phyloP scores from a whole-genome alignment of 345 rosid species.

The Brassica incana region DNA sequence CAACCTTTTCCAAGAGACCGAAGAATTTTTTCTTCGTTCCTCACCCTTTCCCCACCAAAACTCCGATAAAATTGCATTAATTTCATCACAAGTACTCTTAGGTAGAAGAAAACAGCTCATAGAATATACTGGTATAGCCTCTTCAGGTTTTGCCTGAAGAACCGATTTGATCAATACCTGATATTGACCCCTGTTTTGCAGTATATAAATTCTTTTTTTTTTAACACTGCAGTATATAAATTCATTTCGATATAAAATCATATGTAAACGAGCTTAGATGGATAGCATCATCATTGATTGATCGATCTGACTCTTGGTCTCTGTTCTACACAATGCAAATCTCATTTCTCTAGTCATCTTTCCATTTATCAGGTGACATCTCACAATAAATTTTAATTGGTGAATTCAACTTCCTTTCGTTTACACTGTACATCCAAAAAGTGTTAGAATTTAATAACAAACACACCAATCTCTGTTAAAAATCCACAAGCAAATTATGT shows the following conservation, averaged over 20 bases:
- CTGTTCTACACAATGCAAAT: background rate
- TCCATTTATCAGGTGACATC: background rate
- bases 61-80: too few relatives aligned
- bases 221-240: background rate
- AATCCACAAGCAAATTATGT: slow-evolving; percentile 11
- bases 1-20: too few relatives aligned
- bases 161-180: too few relatives aligned
- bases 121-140: too few relatives aligned
- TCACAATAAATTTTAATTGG: background rate
- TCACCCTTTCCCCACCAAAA: too few relatives aligned
- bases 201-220: background rate
- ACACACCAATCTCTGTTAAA: background rate
- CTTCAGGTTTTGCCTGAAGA: too few relatives aligned
- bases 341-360: background rate
- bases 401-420: background rate
- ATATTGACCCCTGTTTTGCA: background rate
- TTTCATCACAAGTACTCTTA: too few relatives aligned
- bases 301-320: background rate
- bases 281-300: background rate
- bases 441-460: background rate
- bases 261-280: background rate
- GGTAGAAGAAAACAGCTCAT: too few relatives aligned
- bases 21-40: too few relatives aligned
- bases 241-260: background rate
- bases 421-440: background rate